These are phyloP conservation scores for Aspergillus diversus DNA, from an alignment of 495 filamentous ascomycete genomes.

Conservation along the genomic window DNA sequence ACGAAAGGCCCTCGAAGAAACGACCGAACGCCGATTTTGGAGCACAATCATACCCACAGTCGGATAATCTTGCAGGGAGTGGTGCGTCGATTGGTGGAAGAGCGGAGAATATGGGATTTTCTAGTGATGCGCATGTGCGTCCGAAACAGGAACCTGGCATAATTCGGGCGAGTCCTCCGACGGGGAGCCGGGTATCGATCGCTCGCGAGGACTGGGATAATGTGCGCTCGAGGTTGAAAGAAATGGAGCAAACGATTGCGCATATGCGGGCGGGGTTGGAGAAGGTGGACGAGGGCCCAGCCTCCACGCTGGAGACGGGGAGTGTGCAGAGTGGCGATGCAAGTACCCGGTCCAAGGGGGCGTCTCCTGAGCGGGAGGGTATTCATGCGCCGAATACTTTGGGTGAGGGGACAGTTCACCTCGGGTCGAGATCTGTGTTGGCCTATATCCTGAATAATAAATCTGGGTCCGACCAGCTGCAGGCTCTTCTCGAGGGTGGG, in stretches of 20 bases:
- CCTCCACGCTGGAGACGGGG: conserved; percentile 36
- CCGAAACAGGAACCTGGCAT: conserved; percentile 34
- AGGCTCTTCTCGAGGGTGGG: conserved; percentile 70
- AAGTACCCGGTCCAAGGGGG: conserved; percentile 42
- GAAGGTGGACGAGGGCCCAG: conserved; percentile 38
- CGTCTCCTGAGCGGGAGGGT: conserved; percentile 54
- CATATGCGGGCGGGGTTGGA: conserved; percentile 47
- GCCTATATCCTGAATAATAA: conserved; percentile 63
- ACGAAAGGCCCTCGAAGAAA: conserved; percentile 68
- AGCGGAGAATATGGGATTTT: conserved; percentile 26
- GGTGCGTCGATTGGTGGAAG: conserved; percentile 16
- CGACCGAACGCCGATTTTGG: conserved; percentile 44
- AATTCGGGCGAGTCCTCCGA: conserved; percentile 26
- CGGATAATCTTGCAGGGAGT: conserved; percentile 32
- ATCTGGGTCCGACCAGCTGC: conserved; percentile 67
- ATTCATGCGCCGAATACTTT: conserved; percentile 58
- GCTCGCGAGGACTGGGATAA: conserved; percentile 54
- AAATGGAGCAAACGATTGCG: conserved; percentile 49
- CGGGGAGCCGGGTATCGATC: conserved; percentile 41
- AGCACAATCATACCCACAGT: conserved; percentile 31
- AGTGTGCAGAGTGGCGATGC: conserved; percentile 67
- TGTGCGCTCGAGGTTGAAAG: conserved; percentile 44
- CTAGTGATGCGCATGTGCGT: conserved; percentile 29
- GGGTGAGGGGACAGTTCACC: conserved; percentile 58
- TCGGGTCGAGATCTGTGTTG: conserved; percentile 62